phyloP scores from a whole-genome alignment of 2,329 filamentous ascomycete species.

The Dactylellina sp. region DNA sequence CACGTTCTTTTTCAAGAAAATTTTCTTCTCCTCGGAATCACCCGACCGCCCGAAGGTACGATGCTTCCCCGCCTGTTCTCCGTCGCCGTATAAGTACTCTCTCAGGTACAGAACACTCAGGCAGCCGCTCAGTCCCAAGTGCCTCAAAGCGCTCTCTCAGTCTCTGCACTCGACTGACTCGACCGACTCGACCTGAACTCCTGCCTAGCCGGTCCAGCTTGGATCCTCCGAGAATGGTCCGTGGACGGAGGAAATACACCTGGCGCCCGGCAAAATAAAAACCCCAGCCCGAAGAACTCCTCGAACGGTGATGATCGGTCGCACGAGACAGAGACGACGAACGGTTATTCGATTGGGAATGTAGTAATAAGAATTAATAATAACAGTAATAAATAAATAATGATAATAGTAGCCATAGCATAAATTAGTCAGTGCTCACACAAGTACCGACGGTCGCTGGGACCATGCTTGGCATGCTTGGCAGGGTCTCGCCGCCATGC shows the following conservation, averaged over 20 bases:
- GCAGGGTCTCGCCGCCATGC: conserved; percentile 34
- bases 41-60: conserved; percentile 11
- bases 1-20: conserved; percentile 3
- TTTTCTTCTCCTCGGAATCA: conserved; percentile 31
- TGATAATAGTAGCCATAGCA: too few relatives aligned
- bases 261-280: conserved; percentile 6
- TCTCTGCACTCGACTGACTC: too few relatives aligned
- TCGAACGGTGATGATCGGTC: not conserved
- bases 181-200: not conserved
- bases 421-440: too few relatives aligned
- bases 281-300: not conserved
- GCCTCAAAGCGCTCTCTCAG: too few relatives aligned
- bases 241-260: not conserved
- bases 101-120: not conserved
- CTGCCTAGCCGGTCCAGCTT: not conserved
- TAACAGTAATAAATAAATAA: too few relatives aligned
- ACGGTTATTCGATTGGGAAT: too few relatives aligned
- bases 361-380: too few relatives aligned
- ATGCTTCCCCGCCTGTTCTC: conserved; percentile 1
- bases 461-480: too few relatives aligned
- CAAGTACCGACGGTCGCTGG: too few relatives aligned
- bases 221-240: conserved; percentile 26
- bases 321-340: not conserved
- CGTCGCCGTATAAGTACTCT: not conserved
- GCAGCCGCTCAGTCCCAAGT: too few relatives aligned